A percentile compares a stretch with the other conserved stretches of the same genome.
These are phyloP conservation scores for Phytophthora fragariaefolia DNA, from an alignment of 352 stramenopile genomes.

Conservation along the genomic window DNA sequence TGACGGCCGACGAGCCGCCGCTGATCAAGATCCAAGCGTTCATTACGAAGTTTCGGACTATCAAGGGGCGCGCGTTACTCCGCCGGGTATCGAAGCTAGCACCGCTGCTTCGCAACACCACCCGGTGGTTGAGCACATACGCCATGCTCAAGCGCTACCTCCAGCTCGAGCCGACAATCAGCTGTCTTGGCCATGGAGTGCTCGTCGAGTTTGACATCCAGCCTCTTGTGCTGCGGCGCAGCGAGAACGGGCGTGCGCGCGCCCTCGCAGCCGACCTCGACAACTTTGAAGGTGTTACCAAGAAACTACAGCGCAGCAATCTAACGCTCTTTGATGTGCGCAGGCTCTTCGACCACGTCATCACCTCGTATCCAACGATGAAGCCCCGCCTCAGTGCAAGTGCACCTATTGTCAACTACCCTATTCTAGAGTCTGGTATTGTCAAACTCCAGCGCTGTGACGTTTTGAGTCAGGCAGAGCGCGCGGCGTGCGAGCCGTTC, in stretches of 20 bases:
- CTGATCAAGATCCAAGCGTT: not conserved
- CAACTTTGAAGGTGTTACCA: too few relatives aligned
- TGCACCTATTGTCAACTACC: too few relatives aligned
- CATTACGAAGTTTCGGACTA: conserved; percentile 3
- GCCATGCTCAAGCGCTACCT: too few relatives aligned
- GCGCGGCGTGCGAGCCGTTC: not conserved
- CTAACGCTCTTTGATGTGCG: not conserved
- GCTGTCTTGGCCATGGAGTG: too few relatives aligned
- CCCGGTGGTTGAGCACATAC: not conserved
- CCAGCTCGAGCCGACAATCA: too few relatives aligned
- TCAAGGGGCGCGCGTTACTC: conserved; percentile 3
- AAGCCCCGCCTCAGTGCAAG: not conserved
- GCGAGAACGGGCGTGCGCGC: too few relatives aligned
- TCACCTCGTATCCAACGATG: not conserved
- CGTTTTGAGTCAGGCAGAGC: not conserved
- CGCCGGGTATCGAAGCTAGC: conserved; percentile 1
- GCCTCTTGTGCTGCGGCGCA: too few relatives aligned
- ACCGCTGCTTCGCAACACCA: conserved; percentile 1
- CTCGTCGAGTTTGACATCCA: too few relatives aligned
- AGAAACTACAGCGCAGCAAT: too few relatives aligned
- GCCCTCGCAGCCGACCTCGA: too few relatives aligned
- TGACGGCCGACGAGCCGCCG: not conserved
- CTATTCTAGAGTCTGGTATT: not conserved
- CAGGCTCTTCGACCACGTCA: not conserved
- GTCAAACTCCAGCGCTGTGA: not conserved